These are phyloP conservation scores for Stenocarpella maydis DNA, from an alignment of 2,329 filamentous ascomycete species.

Conservation along the genomic window DNA sequence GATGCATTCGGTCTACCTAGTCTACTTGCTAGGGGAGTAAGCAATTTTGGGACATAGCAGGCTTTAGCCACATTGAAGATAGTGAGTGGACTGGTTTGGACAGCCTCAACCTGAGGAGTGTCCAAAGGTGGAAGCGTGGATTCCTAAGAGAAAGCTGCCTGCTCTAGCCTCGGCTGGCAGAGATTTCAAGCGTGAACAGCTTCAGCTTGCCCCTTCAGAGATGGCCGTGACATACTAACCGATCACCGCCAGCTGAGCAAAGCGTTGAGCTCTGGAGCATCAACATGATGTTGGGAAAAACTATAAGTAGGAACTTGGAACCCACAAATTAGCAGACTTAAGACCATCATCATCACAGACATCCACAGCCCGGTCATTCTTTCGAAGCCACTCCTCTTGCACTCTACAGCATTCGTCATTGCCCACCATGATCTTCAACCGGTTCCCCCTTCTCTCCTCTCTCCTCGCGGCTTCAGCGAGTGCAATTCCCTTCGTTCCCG, in stretches of 20 bases:
- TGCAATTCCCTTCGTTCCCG: not conserved
- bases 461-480: not conserved
- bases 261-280: too few relatives aligned
- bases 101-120: not conserved
- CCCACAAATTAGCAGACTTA: not conserved
- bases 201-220: not conserved
- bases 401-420: not conserved
- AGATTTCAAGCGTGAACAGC: not conserved
- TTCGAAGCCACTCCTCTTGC: not conserved
- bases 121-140: not conserved
- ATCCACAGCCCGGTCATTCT: not conserved
- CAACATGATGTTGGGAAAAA: not conserved
- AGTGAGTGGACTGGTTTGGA: not conserved
- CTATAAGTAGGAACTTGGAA: not conserved
- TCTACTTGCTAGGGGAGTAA: not conserved
- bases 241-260: not conserved
- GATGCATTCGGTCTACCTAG: not conserved
- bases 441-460: not conserved
- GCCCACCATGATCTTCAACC: conserved; percentile 13
- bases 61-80: not conserved
- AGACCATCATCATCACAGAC: conserved; percentile 1
- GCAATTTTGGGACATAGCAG: not conserved
- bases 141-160: not conserved
- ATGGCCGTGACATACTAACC: not conserved
- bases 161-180: not conserved